Evolutionary conservation across 208 protist genomes (phyloP).

Genomic region (Acanthamoeba sp.): DNA sequence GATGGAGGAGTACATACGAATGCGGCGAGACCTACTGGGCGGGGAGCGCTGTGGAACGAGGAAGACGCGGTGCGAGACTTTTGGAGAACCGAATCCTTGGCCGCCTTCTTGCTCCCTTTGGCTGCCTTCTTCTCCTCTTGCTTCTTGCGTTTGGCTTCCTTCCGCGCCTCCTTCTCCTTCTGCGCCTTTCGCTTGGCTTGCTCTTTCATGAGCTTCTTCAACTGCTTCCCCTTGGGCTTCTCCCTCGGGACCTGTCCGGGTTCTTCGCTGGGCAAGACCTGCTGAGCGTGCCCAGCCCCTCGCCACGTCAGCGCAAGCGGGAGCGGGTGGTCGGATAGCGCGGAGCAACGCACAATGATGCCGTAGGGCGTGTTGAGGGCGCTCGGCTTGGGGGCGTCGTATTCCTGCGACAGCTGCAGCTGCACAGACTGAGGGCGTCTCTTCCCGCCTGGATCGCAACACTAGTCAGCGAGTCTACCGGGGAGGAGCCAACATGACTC

Average conservation of each 20-base stretch:
- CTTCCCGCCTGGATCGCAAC: neutral
- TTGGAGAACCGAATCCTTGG: neutral
- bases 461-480: too few species aligned
- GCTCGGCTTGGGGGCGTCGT: neutral
- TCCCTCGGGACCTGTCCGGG: neutral
- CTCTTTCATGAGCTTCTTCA: neutral
- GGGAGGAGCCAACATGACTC: too few species aligned
- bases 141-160: constrained; percentile 22
- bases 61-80: neutral
- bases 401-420: neutral
- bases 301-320: too few species aligned
- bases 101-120: neutral
- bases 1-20: neutral
- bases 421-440: neutral
- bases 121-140: neutral
- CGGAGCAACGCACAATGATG: neutral
- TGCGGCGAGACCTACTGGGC: neutral
- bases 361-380: neutral
- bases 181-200: constrained; percentile 11
- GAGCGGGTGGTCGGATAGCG: too few species aligned
- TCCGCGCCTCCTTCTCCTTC: constrained; percentile 30
- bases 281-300: too few species aligned
- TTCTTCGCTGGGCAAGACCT: too few species aligned
- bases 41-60: neutral
- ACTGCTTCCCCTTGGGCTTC: neutral